Evolutionary conservation across 495 filamentous ascomycete genomes (phyloP), one percentile per base, ranked within the genome.

Genomic region (Apiosordaria backusii): DNA sequence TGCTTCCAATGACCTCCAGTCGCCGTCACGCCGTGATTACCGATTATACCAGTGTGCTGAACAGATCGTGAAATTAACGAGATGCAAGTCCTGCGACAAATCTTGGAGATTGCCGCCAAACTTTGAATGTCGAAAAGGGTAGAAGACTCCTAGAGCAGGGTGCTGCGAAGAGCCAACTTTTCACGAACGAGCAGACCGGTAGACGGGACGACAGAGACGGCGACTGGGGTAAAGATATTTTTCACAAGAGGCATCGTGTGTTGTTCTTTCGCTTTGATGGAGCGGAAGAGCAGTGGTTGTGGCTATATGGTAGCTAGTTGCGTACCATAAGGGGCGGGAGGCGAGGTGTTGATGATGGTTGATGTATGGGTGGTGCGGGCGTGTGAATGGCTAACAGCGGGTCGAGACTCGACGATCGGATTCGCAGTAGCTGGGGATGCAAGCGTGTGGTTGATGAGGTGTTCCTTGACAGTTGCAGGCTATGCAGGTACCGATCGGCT

Each of bases 181-280:
- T 78, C 78, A 83, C 81, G 75, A 79, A 79, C 71, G 78, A 82
- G 81, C 78, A 78, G 75, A 83, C 81, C 81, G 82, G 82, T 77
- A 69, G 80, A 85, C 82, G 77, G 77, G 76, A 77, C 80, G 73
- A n/a, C n/a, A n/a, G 74, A 78, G 83, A 82, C 75, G 83, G 79
- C 84, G 83, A 86, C 84, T 85, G 84, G 81, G 76, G 79, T 80
- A 69, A 67, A 73, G 64, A 68, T 62, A 65, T 67, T 74, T 76
- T 73, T 76, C 77, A 72, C 79, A 83, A 85, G 69, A 79, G 76
- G 76, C 83, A 85, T 85, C 61, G 75, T 84, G 82, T 76, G 77
- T 70, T 45, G 26, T 21, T 72, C 68, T 75, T 79, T 77, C 73
- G 76, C 77, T 62, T n/a, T 55, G 52, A 50, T 55, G 53, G 23